phyloP scores from a whole-genome alignment of 2,329 filamentous ascomycete genomes.

The Xylariaceae sp. region DNA sequence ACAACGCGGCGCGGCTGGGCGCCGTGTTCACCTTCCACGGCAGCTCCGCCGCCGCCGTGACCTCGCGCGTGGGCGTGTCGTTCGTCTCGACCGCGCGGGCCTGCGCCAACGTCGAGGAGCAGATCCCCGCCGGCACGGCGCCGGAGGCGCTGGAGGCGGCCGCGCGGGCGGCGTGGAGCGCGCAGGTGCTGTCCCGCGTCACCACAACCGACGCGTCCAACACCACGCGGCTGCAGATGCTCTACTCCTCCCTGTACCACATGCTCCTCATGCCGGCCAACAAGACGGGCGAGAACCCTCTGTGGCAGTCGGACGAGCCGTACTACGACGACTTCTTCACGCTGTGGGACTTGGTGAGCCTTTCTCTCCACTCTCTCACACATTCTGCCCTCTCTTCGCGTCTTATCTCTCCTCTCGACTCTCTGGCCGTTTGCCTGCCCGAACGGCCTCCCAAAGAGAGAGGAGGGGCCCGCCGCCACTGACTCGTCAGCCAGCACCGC shows the following conservation, averaged over 20 bases:
- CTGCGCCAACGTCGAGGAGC: slow-evolving; percentile 48
- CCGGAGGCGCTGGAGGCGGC: slow-evolving; percentile 37
- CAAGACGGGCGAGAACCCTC: slow-evolving; percentile 62
- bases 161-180: slow-evolving; percentile 51
- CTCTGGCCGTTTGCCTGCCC: no score
- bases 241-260: slow-evolving; percentile 64
- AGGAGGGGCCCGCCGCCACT: no score
- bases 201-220: slow-evolving; percentile 49
- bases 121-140: slow-evolving; percentile 42
- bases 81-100: slow-evolving; percentile 57
- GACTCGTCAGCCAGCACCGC: slow-evolving; percentile 40
- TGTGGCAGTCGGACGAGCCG: slow-evolving; percentile 56
- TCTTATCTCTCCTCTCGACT: background rate
- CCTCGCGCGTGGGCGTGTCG: slow-evolving; percentile 57
- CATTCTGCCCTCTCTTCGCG: background rate
- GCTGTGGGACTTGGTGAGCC: slow-evolving; percentile 48
- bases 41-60: slow-evolving; percentile 34
- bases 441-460: no score
- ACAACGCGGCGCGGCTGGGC: slow-evolving; percentile 35
- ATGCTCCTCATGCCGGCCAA: slow-evolving; percentile 64
- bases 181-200: slow-evolving; percentile 54
- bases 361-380: slow-evolving; percentile 5
- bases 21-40: slow-evolving; percentile 49
- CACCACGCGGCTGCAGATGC: slow-evolving; percentile 45
- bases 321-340: slow-evolving; percentile 69